These are phyloP conservation scores for Gyromitra esculenta DNA, from an alignment of 2,329 filamentous ascomycete genomes.

Conservation along the genomic window DNA sequence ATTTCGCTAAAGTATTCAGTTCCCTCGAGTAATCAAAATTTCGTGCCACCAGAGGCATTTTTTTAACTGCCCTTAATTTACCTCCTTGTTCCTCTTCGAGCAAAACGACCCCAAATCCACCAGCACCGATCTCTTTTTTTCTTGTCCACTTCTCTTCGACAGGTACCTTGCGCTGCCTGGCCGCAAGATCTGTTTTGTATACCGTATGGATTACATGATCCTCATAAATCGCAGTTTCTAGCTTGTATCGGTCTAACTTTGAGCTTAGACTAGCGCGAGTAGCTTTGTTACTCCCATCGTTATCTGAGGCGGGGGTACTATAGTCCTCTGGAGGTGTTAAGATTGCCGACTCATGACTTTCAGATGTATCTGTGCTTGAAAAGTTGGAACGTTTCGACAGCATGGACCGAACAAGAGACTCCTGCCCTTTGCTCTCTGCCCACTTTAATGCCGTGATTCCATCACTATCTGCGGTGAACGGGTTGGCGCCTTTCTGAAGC, in stretches of 20 bases:
- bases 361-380: too few relatives aligned
- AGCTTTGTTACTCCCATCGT: background rate
- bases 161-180: background rate
- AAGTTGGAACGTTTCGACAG: background rate
- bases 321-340: background rate
- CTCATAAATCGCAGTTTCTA: slow-evolving; percentile 4
- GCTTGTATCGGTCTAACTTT: background rate
- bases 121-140: background rate
- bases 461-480: background rate
- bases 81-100: slow-evolving; percentile 3
- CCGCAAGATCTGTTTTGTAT: background rate
- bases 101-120: slow-evolving; percentile 10
- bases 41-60: background rate
- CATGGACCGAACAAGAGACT: background rate
- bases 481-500: slow-evolving; percentile 33
- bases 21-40: slow-evolving; percentile 1
- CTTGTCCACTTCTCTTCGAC: slow-evolving; percentile 5
- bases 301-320: background rate
- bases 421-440: slow-evolving; percentile 1
- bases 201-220: slow-evolving; percentile 4
- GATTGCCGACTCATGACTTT: background rate
- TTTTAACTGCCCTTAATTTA: slow-evolving; percentile 4
- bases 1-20: slow-evolving; percentile 10
- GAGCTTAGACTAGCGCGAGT: background rate
- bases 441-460: slow-evolving; percentile 3